A percentile compares a stretch with the other conserved stretches of the same genome.
These are phyloP conservation scores for Suhomyces pyralidae DNA, from an alignment of 805 yeast genomes.

Conservation along the genomic window DNA sequence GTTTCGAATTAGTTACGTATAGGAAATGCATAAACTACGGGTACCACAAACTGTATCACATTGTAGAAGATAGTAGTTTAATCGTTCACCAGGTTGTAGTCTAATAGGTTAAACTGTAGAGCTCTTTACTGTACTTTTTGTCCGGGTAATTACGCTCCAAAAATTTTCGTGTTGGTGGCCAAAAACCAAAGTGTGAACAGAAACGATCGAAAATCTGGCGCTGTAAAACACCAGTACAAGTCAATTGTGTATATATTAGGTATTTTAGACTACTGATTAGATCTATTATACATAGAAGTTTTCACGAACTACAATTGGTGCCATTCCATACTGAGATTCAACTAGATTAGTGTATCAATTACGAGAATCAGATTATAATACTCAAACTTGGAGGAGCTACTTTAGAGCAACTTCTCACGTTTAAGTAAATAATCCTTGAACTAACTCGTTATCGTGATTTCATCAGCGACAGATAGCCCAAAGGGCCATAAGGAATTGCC, in stretches of 20 bases:
- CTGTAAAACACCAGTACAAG: background rate
- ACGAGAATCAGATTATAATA: background rate
- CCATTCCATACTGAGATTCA: background rate
- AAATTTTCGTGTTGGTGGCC: slow-evolving; percentile 13
- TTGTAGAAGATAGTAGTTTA: background rate
- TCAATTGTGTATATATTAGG: background rate
- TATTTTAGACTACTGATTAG: slow-evolving; percentile 40
- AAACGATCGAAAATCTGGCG: background rate
- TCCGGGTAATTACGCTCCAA: slow-evolving; percentile 14
- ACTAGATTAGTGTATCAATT: background rate
- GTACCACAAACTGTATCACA: background rate
- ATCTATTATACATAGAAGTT: slow-evolving; percentile 20
- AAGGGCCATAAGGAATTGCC: slow-evolving; percentile 26
- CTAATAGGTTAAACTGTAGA: background rate
- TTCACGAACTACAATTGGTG: background rate
- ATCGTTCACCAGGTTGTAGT: background rate
- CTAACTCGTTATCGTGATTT: slow-evolving; percentile 30
- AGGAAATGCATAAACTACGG: background rate
- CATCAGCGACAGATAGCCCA: slow-evolving; percentile 33
- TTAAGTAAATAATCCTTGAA: background rate
- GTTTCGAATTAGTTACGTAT: slow-evolving; percentile 1
- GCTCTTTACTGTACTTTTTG: background rate
- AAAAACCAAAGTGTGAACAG: slow-evolving; percentile 1
- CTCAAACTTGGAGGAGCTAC: background rate
- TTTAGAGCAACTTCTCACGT: background rate